Percentiles rank a stretch among this genome's conserved stretches.
phyloP scores from a whole-genome alignment of 2,329 filamentous ascomycete species.

The Fusarium armeniacum region DNA sequence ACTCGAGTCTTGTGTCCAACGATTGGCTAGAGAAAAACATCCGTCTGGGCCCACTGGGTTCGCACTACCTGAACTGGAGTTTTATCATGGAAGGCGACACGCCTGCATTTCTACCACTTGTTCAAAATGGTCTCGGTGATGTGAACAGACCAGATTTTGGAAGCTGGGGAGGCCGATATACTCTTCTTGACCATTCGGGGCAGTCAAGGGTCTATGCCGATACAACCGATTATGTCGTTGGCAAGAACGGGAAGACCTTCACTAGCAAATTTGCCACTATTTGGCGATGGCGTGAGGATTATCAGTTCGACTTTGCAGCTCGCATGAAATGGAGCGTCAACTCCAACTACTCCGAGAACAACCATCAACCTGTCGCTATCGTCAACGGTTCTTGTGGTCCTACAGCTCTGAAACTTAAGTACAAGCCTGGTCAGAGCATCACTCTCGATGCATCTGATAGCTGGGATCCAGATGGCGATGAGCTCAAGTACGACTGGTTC shows the following conservation, averaged over 20 bases:
- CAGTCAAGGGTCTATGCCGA: conserved; percentile 18
- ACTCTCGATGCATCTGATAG: conserved; percentile 8
- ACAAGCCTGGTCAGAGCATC: conserved; percentile 1
- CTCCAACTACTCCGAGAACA: conserved; percentile 5
- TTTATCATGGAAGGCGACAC: conserved; percentile 35
- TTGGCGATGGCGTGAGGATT: conserved; percentile 28
- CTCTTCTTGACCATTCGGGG: conserved; percentile 1
- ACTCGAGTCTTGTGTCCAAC: conserved; percentile 6
- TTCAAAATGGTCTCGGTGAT: conserved; percentile 11
- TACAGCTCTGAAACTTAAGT: background rate
- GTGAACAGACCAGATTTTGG: conserved; percentile 29
- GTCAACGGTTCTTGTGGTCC: conserved; percentile 2
- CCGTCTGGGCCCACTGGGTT: conserved; percentile 12
- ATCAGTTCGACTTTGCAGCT: conserved; percentile 31
- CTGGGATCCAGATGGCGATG: conserved; percentile 10
- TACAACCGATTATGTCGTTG: conserved; percentile 12
- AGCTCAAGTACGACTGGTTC: conserved; percentile 10
- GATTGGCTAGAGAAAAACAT: conserved; percentile 22
- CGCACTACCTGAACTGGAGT: conserved; percentile 13
- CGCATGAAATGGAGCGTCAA: conserved; percentile 28
- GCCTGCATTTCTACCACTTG: conserved; percentile 3
- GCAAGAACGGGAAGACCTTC: conserved; percentile 8
- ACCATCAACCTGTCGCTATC: background rate
- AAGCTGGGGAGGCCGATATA: conserved; percentile 29
- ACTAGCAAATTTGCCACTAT: conserved; percentile 28